Evolutionary conservation across 768 basidiomycete species (phyloP), one percentile per base, ranked within the genome.

Genomic region (Guyanaporus albipodus): DNA sequence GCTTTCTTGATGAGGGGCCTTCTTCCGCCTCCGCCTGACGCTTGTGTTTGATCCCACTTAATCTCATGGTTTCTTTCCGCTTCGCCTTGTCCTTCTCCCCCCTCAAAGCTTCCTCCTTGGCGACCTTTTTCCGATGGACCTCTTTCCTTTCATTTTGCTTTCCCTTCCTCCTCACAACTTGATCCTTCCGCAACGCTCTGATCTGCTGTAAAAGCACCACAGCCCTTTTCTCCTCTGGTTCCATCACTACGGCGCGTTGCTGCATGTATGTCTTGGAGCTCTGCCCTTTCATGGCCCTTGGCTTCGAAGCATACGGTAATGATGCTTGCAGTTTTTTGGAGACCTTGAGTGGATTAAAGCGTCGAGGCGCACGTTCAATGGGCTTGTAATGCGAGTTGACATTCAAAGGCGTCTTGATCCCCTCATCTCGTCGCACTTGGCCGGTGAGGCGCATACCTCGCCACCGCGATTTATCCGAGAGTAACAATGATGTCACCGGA

Each of bases 371-470:
- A 6, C 95, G 85, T 42, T 85, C 84, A 51, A 99, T 73, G 24
- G 76, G 72, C 66, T 87, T 89, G 76, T 99, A 98, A 3, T 81
- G 80, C 42, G 96, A 98, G 67, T 95, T 91, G 49, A 83, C 74
- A 51, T 83, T 73, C 21, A 78, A 64, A 2, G 92, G 94, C 7
- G 93, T 90, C 59, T 89, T 86, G 35, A 94, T 54, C 1, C 82
- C 86, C 57, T 92, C 78, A 23, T 90, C 91, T n/a, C 83, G 77
- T 15, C 96, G 79, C 26, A 99, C 82, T 67, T 92, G 83, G 36
- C 96, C 94, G 2, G 93, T 97, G 27, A 98, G 75, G 26, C 96
- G 85, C 96, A 98, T 99, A 1, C 94, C 95, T 15, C 75, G 69
- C 96, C 96, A 99, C 17, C 63, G 66, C n/a, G 71, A 67, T 66